Evolutionary conservation across 208 protist genomes (phyloP), one percentile per base, ranked within the genome.

Genomic region (Acanthamoeba castellanii): DNA sequence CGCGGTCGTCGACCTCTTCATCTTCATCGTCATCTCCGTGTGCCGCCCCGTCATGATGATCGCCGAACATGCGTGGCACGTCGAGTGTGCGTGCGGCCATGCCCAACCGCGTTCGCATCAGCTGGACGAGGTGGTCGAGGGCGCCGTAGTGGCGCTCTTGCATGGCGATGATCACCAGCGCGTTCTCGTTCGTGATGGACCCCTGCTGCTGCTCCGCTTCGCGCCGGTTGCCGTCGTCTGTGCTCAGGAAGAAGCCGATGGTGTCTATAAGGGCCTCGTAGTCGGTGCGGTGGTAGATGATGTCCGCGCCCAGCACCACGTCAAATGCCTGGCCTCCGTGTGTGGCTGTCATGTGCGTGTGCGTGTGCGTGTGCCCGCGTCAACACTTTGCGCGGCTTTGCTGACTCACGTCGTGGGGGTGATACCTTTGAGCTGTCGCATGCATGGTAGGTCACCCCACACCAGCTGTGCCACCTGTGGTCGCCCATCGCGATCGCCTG

Each of bases 231-330:
- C 74, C 16, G 13, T 52, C 42, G 25, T 30, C 81, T 30, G 30
- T 50, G 32, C 8, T 88, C 14, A 88, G 52, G 81, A 88, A 88
- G 81, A 42, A 66, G 81, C 27, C 11, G 25, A 88, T 88, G 5
- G 81, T 88, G 25, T 66, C 81, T 2, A 88, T 2, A 13, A 88
- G 52, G 22, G 81, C 81, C 13, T 88, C 81, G 52, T 66, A 88
- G 22, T 88, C 81, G 22, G 81, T 88, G 81, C 81, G 81, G 50
- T 88, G 81, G 32, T 88, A 88, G 30, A 88, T 88, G 52, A 88
- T 88, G 81, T 88, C 81, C 1, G 81, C 42, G 14, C 81, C 81
- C 4, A 88, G 52, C n/a, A 88, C 52, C 27, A 88, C 30, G 81
- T 88, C 81, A 25, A 88, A 88, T 14, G 18, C n/a, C 14, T 8